A percentile compares a stretch with the other conserved stretches of the same genome.
phyloP scores from a whole-genome alignment of 768 basidiomycete genomes.

The Ramaria sp. region DNA sequence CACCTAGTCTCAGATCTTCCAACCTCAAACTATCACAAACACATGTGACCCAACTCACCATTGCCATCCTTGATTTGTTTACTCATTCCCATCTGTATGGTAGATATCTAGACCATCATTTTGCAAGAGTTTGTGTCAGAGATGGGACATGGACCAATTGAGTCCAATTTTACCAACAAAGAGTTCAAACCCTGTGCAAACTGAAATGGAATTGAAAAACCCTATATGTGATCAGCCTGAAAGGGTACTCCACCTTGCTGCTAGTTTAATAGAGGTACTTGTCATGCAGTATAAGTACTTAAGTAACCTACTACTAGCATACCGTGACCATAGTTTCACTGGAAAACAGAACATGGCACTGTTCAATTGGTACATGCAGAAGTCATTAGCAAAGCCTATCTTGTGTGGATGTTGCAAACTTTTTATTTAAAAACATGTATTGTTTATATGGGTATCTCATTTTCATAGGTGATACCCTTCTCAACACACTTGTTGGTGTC shows the following conservation, averaged over 20 bases:
- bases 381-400: no score
- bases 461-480: neutral
- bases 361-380: conserved; percentile 1
- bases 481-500: neutral
- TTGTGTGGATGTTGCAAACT: no score
- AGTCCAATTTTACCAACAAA: neutral
- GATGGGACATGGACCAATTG: no score
- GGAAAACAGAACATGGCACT: conserved; percentile 1
- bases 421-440: no score
- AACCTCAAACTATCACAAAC: no score
- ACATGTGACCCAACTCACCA: no score
- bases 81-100: no score
- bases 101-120: no score
- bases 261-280: neutral
- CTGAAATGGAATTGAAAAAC: neutral
- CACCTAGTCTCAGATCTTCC: no score
- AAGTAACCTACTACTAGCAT: neutral
- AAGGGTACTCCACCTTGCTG: neutral
- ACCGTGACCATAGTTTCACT: neutral
- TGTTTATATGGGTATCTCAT: neutral
- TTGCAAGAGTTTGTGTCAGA: no score
- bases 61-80: no score
- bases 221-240: neutral
- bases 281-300: neutral
- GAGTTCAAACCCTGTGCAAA: neutral